phyloP scores from a whole-genome alignment of 2,329 filamentous ascomycete genomes.

The Ambrosiella xylebori region DNA sequence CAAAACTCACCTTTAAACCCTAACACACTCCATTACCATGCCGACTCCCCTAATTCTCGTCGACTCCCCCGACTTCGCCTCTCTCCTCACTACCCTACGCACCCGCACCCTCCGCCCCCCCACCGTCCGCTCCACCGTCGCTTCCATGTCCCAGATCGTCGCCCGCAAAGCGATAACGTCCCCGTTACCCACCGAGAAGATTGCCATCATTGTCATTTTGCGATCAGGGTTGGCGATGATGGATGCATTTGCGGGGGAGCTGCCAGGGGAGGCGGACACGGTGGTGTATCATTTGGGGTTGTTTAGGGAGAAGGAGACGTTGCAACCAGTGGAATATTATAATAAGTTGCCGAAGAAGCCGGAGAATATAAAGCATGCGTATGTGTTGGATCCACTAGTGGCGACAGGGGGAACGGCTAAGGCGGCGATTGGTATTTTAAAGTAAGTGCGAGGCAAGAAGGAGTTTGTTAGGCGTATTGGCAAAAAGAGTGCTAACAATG shows the following conservation, averaged over 20 bases:
- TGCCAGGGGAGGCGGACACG: conserved; percentile 61
- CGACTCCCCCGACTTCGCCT: conserved; percentile 5
- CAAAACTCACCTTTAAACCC: neutral
- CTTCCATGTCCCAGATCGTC: conserved; percentile 16
- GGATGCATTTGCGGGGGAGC: conserved; percentile 46
- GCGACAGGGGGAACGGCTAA: conserved; percentile 81
- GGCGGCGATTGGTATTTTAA: conserved; percentile 75
- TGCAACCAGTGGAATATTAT: conserved; percentile 91
- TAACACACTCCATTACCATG: neutral
- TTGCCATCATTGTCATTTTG: conserved; percentile 21
- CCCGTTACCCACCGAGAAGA: conserved; percentile 15
- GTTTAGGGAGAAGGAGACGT: conserved; percentile 74
- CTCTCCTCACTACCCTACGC: conserved; percentile 13
- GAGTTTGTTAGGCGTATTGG: neutral
- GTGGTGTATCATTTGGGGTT: conserved; percentile 87
- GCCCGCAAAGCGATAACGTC: conserved; percentile 15
- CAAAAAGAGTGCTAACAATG: neutral
- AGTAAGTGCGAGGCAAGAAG: conserved; percentile 16
- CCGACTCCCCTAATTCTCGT: conserved; percentile 10
- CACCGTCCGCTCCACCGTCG: conserved; percentile 15
- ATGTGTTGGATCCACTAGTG: conserved; percentile 82
- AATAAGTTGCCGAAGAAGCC: conserved; percentile 77
- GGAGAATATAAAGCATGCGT: conserved; percentile 39
- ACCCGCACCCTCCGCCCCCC: conserved; percentile 13
- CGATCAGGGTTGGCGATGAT: conserved; percentile 24